Percentiles rank a stretch among this genome's conserved stretches.
Conservation (phyloP, 2,329 filamentous ascomycete genomes). For the Purpureocillium lavendulum region DNA sequence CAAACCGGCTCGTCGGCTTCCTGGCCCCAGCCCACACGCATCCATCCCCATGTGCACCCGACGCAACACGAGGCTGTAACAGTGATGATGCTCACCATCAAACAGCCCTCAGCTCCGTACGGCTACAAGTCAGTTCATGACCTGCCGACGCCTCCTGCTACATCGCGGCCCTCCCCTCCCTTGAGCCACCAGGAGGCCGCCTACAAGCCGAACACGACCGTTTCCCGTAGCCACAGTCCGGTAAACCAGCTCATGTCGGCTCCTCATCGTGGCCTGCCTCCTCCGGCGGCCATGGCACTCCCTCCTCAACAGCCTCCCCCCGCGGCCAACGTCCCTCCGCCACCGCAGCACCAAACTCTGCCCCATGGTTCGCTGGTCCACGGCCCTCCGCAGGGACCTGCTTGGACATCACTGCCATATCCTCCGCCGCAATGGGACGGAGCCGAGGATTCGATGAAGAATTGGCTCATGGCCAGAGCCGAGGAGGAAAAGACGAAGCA, state of each 20-base stretch:
- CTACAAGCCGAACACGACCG: conserved; percentile 29
- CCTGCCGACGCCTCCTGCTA: conserved; percentile 49
- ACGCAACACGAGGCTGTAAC: conserved; percentile 17
- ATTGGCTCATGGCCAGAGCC: conserved; percentile 61
- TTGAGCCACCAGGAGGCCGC: conserved; percentile 39
- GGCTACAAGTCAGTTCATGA: conserved; percentile 55
- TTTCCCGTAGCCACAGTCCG: conserved; percentile 37
- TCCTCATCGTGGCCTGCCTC: conserved; percentile 61
- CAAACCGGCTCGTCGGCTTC: conserved; percentile 1
- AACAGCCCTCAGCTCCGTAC: conserved; percentile 49
- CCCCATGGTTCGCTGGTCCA: conserved; percentile 16
- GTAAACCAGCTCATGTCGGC: conserved; percentile 55
- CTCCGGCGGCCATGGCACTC: conserved; percentile 57
- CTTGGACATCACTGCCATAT: conserved; percentile 49
- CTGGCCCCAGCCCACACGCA: neutral
- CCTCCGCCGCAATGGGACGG: conserved; percentile 59
- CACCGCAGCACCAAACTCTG: conserved; percentile 16
- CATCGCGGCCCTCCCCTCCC: conserved; percentile 46
- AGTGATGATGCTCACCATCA: conserved; percentile 52
- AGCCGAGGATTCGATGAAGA: conserved; percentile 61
- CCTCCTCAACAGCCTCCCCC: conserved; percentile 35
- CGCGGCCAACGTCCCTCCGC: conserved; percentile 14
- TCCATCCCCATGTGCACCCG: conserved; percentile 17
- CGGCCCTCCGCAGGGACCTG: conserved; percentile 24
- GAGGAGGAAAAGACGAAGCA: conserved; percentile 68